Evolutionary conservation across 352 stramenopile genomes (phyloP).

Genomic region (Pythium brachiatum): DNA sequence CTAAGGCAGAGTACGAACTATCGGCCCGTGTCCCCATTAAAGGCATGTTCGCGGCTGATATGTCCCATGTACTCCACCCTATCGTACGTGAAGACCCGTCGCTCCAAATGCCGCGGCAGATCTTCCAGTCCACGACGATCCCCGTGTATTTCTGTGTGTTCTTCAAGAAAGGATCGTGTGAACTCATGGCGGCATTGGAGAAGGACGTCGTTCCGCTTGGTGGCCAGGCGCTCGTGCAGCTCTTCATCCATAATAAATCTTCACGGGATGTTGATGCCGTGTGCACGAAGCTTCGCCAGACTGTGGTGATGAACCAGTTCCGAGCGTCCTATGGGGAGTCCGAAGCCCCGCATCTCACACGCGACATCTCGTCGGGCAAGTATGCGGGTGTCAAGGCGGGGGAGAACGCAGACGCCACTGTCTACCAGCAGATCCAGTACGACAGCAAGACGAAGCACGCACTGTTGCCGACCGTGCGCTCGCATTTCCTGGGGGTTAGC

Average conservation of each 20-base stretch:
- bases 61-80: neutral
- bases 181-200: conserved; percentile 7
- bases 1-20: conserved; percentile 8
- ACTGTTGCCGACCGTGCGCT: conserved; percentile 11
- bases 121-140: neutral
- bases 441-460: neutral
- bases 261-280: neutral
- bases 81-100: conserved; percentile 3
- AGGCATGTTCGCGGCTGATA: neutral
- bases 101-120: neutral
- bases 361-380: neutral
- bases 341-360: neutral
- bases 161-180: conserved; percentile 10
- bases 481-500: conserved; percentile 5
- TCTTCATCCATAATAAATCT: conserved; percentile 9
- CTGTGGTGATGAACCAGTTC: conserved; percentile 6
- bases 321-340: neutral
- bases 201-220: conserved; percentile 9
- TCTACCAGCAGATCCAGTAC: conserved; percentile 3
- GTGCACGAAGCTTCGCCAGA: conserved; percentile 4
- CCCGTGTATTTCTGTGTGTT: conserved; percentile 12
- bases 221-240: neutral
- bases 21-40: conserved; percentile 1
- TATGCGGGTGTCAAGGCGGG: neutral
- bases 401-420: neutral